phyloP scores from a whole-genome alignment of 495 filamentous ascomycete genomes.

The Sordaria brevicollis region DNA sequence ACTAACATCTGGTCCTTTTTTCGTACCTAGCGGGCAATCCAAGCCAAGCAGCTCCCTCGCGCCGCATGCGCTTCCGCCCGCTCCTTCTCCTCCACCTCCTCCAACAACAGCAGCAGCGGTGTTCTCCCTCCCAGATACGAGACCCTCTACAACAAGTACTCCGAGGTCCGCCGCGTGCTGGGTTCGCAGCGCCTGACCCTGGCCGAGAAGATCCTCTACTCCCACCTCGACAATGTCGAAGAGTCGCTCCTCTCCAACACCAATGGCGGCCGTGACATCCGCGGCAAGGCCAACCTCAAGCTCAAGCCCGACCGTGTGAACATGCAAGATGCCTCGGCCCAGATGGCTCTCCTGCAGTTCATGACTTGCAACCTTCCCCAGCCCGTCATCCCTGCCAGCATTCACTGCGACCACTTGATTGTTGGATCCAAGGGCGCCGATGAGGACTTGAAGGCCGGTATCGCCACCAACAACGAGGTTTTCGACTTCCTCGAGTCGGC shows the following conservation, averaged over 20 bases:
- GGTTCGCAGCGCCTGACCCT: slow-evolving; percentile 66
- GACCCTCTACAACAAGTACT: slow-evolving; percentile 35
- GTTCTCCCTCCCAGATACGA: slow-evolving; percentile 36
- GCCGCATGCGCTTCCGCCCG: slow-evolving; percentile 6
- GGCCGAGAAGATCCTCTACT: slow-evolving; percentile 96
- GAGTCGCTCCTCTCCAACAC: slow-evolving; percentile 75
- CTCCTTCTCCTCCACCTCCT: slow-evolving; percentile 9
- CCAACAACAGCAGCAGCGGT: slow-evolving; percentile 13
- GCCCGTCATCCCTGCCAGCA: slow-evolving; percentile 93
- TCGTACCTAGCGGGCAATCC: slow-evolving; percentile 20
- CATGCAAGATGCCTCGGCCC: slow-evolving; percentile 97
- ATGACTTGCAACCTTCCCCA: slow-evolving; percentile 89
- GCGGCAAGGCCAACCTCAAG: slow-evolving; percentile 87
- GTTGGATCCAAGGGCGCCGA: slow-evolving; percentile 86
- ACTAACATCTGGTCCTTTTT: background rate
- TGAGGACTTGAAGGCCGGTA: slow-evolving; percentile 74
- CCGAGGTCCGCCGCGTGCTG: slow-evolving; percentile 60
- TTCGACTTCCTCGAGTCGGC: slow-evolving; percentile 96
- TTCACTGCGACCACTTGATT: slow-evolving; percentile 99
- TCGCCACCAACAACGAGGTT: slow-evolving; percentile 89
- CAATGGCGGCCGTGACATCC: slow-evolving; percentile 67
- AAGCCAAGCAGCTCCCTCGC: slow-evolving; percentile 13
- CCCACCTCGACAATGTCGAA: slow-evolving; percentile 79
- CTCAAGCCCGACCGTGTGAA: slow-evolving; percentile 96
- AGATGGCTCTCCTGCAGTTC: slow-evolving; percentile 97